phyloP scores from a whole-genome alignment of 345 rosid genomes.

The Euphorbia tirucalli region DNA sequence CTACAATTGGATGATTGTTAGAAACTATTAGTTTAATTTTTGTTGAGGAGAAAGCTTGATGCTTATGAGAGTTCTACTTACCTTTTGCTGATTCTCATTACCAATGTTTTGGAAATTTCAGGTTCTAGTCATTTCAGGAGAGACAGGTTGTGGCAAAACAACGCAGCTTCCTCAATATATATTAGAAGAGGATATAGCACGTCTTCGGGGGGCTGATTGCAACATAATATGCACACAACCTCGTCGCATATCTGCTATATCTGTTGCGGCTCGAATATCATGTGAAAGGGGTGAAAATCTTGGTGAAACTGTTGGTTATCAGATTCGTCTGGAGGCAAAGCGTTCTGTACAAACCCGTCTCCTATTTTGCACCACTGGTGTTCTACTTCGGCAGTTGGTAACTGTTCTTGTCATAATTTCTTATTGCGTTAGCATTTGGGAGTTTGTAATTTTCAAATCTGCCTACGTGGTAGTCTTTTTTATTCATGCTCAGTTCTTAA shows the following conservation, averaged over 20 bases:
- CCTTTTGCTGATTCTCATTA: not conserved
- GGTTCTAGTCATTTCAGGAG: slow-evolving; percentile 94
- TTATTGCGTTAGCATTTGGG: slow-evolving; percentile 1
- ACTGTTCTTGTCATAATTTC: slow-evolving; percentile 18
- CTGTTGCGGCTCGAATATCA: slow-evolving; percentile 91
- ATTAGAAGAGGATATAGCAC: slow-evolving; percentile 79
- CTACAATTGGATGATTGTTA: not conserved
- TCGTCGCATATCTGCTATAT: slow-evolving; percentile 91
- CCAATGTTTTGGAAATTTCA: slow-evolving; percentile 25
- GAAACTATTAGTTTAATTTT: not conserved
- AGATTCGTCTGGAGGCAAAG: slow-evolving; percentile 83
- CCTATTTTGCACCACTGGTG: slow-evolving; percentile 93
- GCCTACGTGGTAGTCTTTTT: not conserved
- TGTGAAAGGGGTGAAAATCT: slow-evolving; percentile 89
- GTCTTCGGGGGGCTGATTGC: slow-evolving; percentile 77
- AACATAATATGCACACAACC: slow-evolving; percentile 94
- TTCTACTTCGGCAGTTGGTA: slow-evolving; percentile 86
- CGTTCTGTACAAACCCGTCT: slow-evolving; percentile 77
- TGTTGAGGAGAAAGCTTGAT: not conserved
- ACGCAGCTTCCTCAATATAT: slow-evolving; percentile 96
- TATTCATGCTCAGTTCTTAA: not conserved
- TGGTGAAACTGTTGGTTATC: slow-evolving; percentile 93
- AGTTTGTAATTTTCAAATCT: not conserved
- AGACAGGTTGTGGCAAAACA: slow-evolving; percentile 98
- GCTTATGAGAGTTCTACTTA: not conserved